phyloP scores from a whole-genome alignment of 225 moss, liverwort and hornwort species.

The Pseudisothecium myosuroides region DNA sequence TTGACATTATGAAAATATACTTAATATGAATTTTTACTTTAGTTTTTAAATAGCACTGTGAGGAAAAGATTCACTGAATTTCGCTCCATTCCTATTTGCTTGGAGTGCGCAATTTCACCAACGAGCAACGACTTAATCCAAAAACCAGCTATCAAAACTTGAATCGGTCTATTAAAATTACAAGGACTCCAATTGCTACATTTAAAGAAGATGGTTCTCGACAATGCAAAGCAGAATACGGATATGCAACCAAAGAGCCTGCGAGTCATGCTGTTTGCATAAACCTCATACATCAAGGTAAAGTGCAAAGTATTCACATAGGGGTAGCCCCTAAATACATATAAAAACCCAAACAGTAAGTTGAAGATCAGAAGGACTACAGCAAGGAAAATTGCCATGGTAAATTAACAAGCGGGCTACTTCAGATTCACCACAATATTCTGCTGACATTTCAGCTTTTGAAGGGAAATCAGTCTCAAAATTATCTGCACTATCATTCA shows the following conservation, averaged over 20 bases:
- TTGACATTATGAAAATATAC: not conserved
- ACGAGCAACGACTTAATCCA: not conserved
- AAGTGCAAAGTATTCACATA: too few relatives aligned
- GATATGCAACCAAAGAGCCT: not conserved
- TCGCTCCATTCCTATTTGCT: too few relatives aligned
- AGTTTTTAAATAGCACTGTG: too few relatives aligned
- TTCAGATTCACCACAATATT: not conserved
- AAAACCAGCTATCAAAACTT: not conserved
- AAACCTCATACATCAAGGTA: not conserved
- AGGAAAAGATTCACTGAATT: too few relatives aligned
- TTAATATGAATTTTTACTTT: not conserved
- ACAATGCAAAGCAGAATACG: not conserved
- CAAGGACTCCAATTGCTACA: not conserved
- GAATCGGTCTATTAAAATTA: not conserved
- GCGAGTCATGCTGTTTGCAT: not conserved
- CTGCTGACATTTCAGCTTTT: not conserved
- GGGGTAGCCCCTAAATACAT: not conserved
- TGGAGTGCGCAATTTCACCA: too few relatives aligned
- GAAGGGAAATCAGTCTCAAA: not conserved
- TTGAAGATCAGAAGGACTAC: too few relatives aligned
- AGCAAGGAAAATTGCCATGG: too few relatives aligned
- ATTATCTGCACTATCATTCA: not conserved
- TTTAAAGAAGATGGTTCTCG: not conserved
- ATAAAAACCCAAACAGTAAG: too few relatives aligned
- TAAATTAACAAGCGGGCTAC: not conserved